phyloP scores from a whole-genome alignment of 495 filamentous ascomycete genomes.

The Melanomma pulvis-pyrius region DNA sequence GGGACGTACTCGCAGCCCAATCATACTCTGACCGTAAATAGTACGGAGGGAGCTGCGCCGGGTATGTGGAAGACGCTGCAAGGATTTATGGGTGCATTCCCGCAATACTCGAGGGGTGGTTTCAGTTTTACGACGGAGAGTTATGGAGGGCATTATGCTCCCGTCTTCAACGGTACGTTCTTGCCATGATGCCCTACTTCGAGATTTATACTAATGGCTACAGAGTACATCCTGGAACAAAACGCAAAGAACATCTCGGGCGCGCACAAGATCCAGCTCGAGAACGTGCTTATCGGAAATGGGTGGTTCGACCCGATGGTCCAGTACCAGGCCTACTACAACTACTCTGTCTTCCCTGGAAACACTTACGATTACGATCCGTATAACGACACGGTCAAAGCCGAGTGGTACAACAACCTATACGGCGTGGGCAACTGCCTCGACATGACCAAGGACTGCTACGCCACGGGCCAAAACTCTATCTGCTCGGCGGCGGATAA shows the following conservation, averaged over 20 bases:
- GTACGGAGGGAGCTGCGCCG: slow-evolving; percentile 64
- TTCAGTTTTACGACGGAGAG: slow-evolving; percentile 53
- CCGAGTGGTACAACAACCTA: slow-evolving; percentile 60
- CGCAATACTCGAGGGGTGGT: slow-evolving; percentile 58
- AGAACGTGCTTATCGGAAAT: slow-evolving; percentile 61
- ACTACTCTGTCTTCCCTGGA: slow-evolving; percentile 58
- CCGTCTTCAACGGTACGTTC: slow-evolving; percentile 60
- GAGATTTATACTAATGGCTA: neutral
- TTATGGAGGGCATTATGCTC: slow-evolving; percentile 55
- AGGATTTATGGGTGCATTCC: slow-evolving; percentile 65
- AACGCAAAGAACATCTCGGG: slow-evolving; percentile 59
- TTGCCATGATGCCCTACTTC: slow-evolving; percentile 30
- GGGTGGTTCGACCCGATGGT: slow-evolving; percentile 63
- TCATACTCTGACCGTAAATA: slow-evolving; percentile 62
- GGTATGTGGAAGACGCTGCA: slow-evolving; percentile 75
- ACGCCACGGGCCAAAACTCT: slow-evolving; percentile 49
- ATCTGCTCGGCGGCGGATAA: slow-evolving; percentile 55
- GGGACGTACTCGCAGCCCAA: slow-evolving; percentile 67
- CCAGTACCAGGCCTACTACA: slow-evolving; percentile 67
- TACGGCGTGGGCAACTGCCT: slow-evolving; percentile 67
- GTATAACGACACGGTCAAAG: slow-evolving; percentile 37
- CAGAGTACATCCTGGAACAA: slow-evolving; percentile 63
- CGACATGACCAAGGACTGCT: slow-evolving; percentile 59
- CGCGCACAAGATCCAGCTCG: slow-evolving; percentile 56
- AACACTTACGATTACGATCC: slow-evolving; percentile 62